Percentiles rank a stretch among this genome's conserved stretches.
Evolutionary conservation across 2,329 filamentous ascomycete species (phyloP).

Genomic region (Fusarium xylarioides): DNA sequence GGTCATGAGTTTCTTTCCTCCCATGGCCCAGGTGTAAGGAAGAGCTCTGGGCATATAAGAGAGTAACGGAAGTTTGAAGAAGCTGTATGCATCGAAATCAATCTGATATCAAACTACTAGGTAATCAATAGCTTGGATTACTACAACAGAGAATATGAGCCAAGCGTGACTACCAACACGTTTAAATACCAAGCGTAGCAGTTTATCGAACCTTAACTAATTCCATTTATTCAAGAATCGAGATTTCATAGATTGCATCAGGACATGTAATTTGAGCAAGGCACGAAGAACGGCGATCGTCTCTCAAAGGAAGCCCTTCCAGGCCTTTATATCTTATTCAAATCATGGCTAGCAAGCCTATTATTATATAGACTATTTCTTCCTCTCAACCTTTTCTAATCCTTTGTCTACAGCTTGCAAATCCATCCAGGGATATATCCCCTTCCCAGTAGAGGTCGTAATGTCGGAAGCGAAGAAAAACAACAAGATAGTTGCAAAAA

Average conservation of each 20-base stretch:
- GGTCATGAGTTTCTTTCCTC: background rate
- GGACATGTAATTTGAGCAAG: background rate
- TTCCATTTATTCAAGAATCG: background rate
- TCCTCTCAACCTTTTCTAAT: background rate
- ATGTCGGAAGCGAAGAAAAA: slow-evolving; percentile 13
- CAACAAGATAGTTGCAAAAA: slow-evolving; percentile 3
- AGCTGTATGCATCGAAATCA: background rate
- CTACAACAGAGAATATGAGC: background rate
- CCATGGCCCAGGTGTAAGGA: background rate
- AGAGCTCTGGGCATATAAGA: background rate
- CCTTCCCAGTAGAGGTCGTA: slow-evolving; percentile 29
- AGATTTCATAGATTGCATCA: background rate
- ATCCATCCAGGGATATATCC: slow-evolving; percentile 15
- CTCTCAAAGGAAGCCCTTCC: slow-evolving; percentile 15
- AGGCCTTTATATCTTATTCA: slow-evolving; percentile 33
- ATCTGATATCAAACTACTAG: background rate
- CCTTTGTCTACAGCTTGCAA: slow-evolving; percentile 4
- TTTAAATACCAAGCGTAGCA: background rate
- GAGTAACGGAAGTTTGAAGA: background rate
- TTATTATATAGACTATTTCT: slow-evolving; percentile 33
- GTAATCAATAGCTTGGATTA: background rate
- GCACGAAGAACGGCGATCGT: background rate
- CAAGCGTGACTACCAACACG: background rate
- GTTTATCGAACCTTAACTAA: background rate
- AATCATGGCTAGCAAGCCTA: slow-evolving; percentile 31